A percentile compares a stretch with the other conserved stretches of the same genome.
Evolutionary conservation across 2,329 filamentous ascomycete genomes (phyloP).

Genomic region (Gaeumannomyces tritici): DNA sequence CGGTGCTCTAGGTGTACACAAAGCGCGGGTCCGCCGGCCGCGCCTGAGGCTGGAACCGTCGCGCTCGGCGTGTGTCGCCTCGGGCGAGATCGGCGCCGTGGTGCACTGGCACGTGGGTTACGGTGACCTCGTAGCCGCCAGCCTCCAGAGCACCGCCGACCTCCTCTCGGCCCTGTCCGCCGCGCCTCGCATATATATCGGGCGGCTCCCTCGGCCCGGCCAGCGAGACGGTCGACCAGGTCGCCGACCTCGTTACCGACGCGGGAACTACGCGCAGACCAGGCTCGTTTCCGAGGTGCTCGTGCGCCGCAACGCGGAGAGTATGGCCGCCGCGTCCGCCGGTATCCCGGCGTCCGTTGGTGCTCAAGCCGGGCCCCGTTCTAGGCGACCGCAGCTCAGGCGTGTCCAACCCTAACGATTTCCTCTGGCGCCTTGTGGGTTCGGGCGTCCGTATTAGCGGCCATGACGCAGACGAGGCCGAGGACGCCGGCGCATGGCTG

Average conservation of each 20-base stretch:
- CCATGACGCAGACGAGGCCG: not conserved
- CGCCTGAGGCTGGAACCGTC: too few relatives aligned
- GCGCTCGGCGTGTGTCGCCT: too few relatives aligned
- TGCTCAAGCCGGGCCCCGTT: not conserved
- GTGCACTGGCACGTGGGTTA: not conserved
- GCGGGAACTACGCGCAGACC: not conserved
- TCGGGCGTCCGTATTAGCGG: not conserved
- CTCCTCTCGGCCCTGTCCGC: not conserved
- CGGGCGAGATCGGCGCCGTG: not conserved
- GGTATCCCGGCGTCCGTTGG: not conserved
- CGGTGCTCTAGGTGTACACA: too few relatives aligned
- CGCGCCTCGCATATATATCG: not conserved
- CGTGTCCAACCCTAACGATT: not conserved
- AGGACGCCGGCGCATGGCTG: not conserved
- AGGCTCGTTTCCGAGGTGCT: not conserved
- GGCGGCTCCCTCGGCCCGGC: not conserved
- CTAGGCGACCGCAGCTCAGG: not conserved
- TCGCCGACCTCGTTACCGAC: not conserved
- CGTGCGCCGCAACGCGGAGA: not conserved
- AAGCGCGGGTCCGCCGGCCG: too few relatives aligned
- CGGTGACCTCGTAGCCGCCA: not conserved
- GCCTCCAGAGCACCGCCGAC: not conserved
- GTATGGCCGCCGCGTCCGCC: not conserved
- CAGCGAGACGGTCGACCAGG: not conserved
- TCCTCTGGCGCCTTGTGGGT: not conserved